Evolutionary conservation across 768 basidiomycete species (phyloP), one percentile per base, ranked within the genome.

Genomic region (Mycena floridula): DNA sequence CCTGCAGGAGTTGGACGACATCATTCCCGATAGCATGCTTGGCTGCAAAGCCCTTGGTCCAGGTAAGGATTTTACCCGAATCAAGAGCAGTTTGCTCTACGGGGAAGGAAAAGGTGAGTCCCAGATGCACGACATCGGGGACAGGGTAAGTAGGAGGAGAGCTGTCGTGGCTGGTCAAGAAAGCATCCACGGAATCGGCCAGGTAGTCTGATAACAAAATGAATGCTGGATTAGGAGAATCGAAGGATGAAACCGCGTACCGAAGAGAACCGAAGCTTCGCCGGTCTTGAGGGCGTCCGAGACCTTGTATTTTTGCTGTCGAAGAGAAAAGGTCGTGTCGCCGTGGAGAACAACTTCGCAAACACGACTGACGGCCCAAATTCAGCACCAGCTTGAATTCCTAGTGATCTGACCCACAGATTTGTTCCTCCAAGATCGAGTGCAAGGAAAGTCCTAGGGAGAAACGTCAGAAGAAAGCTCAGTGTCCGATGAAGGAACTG

Each of bases 361-460:
- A 38, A 96, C 93, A 42, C 93, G 94, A 49, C 92, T 96, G 50
- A 42, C 30, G 41, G 23, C 30, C 46, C n/a, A 23, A 46, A 38
- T 46, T 52, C 52, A 51, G 37, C 37, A 28, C 21, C 35, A 41
- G 22, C 7, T 1, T 38, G 21, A 38, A 13, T 25, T 9, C 20
- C 25, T 5, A 3, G 23, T 13, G 41, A 27, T 20, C 13, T 24
- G 43, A 3, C 87, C 60, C 65, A 96, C 88, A 99, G 76, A 61
- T 99, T 99, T 20, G 96, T 99, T 45, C 96, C 96, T 30, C 96
- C 96, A 16, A 99, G 78, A 69, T 99, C 95, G 16, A 98, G 75
- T 4, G 96, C 94, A 43, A 98, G 79, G 66, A 96, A 99, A 5
- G 92, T 95, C 37, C 93, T 96, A 55, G 40, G 41, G 46, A 37